A percentile compares a stretch with the other conserved stretches of the same genome.
phyloP scores from a whole-genome alignment of 2,329 filamentous ascomycete genomes.

The Fusarium pseudocircinatum region DNA sequence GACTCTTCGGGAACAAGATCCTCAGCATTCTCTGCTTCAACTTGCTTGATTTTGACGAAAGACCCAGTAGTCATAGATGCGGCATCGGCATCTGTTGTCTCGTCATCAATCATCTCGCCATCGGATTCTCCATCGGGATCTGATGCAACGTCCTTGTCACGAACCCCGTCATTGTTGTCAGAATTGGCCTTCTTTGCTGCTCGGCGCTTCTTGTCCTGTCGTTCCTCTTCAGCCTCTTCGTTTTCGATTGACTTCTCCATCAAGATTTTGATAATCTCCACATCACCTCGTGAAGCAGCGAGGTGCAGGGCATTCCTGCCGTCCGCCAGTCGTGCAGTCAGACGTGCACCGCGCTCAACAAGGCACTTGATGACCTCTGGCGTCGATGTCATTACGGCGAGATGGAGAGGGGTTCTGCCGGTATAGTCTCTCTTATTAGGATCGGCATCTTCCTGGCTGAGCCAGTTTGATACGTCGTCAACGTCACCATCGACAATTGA shows the following conservation, averaged over 20 bases:
- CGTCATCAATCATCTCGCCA: conserved; percentile 57
- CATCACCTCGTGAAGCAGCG: conserved; percentile 74
- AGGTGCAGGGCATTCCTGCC: conserved; percentile 86
- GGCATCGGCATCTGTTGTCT: conserved; percentile 55
- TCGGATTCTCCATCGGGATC: conserved; percentile 49
- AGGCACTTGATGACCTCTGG: conserved; percentile 76
- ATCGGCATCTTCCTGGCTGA: conserved; percentile 72
- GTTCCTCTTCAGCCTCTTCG: conserved; percentile 72
- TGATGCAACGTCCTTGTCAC: conserved; percentile 1
- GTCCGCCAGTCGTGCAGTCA: conserved; percentile 80
- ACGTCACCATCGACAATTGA: conserved; percentile 81
- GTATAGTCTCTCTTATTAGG: conserved; percentile 80
- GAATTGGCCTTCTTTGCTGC: conserved; percentile 40
- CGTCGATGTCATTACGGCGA: conserved; percentile 76
- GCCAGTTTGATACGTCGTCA: conserved; percentile 76
- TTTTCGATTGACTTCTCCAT: conserved; percentile 80
- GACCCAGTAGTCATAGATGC: conserved; percentile 72
- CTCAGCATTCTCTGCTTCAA: conserved; percentile 45
- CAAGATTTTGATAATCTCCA: conserved; percentile 75
- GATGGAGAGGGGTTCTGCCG: conserved; percentile 80
- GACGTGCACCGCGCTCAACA: conserved; percentile 75
- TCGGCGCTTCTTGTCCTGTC: conserved; percentile 59
- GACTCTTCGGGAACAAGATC: conserved; percentile 61
- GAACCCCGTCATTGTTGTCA: not conserved
- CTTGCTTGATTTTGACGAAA: conserved; percentile 72